Base-by-base conservation (phyloP, 1,284 basidiomycete species). In the Kwoniella shivajii region DNA sequence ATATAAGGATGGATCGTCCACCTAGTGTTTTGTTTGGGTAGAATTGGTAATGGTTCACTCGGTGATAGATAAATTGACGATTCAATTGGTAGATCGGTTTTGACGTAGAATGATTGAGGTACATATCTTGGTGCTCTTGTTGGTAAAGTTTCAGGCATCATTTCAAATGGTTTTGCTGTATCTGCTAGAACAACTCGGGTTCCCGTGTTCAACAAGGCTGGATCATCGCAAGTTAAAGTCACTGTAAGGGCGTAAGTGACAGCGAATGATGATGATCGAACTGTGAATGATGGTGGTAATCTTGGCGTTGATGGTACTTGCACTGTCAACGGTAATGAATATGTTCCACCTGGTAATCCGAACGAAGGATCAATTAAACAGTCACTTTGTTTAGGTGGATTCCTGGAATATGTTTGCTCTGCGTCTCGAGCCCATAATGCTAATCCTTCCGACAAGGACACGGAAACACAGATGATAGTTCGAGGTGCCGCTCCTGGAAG, bases 351-450 rank as follows among this genome's bases (percentile, higher is more conserved):
- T 2, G 73, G 73, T 39, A 75, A 49, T 42, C 66, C 64, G 16
- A 47, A 29, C 3, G 38, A 30, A 5, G 69, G 65, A 50, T 74
- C 64, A 18, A 67, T 54, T 11, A 56, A 53, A 52, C 58, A 50
- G 49, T 66, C 58, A 18, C 42, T 49, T 14, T 38, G 34, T 51
- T 36, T 50, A 46, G 58, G 53, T 36, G 56, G 61, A 26, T 57
- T 57, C 11, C 29, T 46, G 9, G 56, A 52, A 58, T 59, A 64
- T 3, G 70, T 70, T 42, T 58, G 56, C 14, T 54, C 42, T 6
- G 74, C 74, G 31, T 76, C 73, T 24, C 68, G 59, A n/a, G 66
- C 63, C 74, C 74, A 76, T 5, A 74, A 56, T 26, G 62, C 59
- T 6, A 76, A 47, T 0, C 72, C 74, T 48, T 75, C 69, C 2